Base-by-base conservation (phyloP, 768 basidiomycete genomes). In the Steccherinum ochraceum region DNA sequence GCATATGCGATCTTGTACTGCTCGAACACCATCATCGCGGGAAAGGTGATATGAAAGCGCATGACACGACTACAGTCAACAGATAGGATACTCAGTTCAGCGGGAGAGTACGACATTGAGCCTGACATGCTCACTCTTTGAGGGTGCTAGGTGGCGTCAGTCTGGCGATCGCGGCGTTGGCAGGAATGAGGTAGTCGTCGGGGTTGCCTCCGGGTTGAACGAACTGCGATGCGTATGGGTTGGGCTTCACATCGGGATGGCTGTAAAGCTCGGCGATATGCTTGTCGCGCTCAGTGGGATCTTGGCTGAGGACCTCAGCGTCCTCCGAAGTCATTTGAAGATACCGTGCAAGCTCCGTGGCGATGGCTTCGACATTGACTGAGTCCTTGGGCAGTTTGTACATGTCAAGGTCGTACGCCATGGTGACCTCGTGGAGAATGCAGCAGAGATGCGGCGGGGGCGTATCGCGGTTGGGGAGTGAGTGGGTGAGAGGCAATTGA, bases 81-180 rank as follows among this genome's bases (percentile, higher is more conserved):
- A n/a, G n/a, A n/a, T n/a, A n/a, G n/a, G n/a, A n/a, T n/a, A n/a
- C n/a, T n/a, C n/a, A n/a, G n/a, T n/a, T n/a, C n/a, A n/a, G n/a
- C n/a, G n/a, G n/a, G n/a, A n/a, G n/a, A n/a, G n/a, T n/a, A n/a
- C n/a, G n/a, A n/a, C n/a, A n/a, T n/a, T n/a, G n/a, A n/a, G n/a
- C n/a, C n/a, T n/a, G n/a, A n/a, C n/a, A 24, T 23, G 41, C 47
- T 40, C 35, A 48, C 47, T 48, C 1, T 18, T 40, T 24, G 4
- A 48, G 47, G 39, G 47, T 7, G 16, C 26, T 35, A 0, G 47
- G 47, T 18, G 47, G 47, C 5, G 47, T 48, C 39, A 16, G 35
- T 40, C 35, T 20, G 12, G 23, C 47, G 35, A 48, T 48, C 16
- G 35, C 47, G 25, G 47, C 47, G 12, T 48, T 23, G 19, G 35